Evolutionary conservation across 371 early-diverging fungal species (phyloP), one percentile per base, ranked within the genome.

Genomic region (Sporodiniella umbellata): DNA sequence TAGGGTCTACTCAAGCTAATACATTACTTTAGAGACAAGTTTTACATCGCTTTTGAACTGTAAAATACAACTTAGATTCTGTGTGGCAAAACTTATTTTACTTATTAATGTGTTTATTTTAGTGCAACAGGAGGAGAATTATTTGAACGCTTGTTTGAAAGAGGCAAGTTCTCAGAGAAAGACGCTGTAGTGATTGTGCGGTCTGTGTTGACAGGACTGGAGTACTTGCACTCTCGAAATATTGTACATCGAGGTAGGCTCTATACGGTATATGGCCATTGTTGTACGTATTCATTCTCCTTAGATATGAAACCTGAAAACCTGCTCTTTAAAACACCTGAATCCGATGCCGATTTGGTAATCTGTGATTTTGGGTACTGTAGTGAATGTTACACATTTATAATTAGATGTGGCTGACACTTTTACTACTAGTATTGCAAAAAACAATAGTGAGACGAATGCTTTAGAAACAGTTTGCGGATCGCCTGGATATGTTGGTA

Each of bases 21-120:
- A 39, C 26, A 25, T 5, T 37, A 3, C 4, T 63, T 60, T 28
- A 60, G 47, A 33, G 49, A 82, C 55, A 85, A 91, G 62, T 87
- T 89, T 61, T 93, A 92, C 59, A 56, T 96, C 8, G 93, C 95
- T 23, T 94, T 90, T 75, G 87, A 93, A 56, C 64, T 96, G 81
- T 80, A 78, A 59, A 69, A 14, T 31, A 26, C 21, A n/a, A 2
- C 1, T 15, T 1, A 22, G 17, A 30, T 40, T 28, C 22, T 3
- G 21, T 28, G n/a, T n/a, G n/a, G n/a, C n/a, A n/a, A n/a, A 10
- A 4, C 11, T 8, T 22, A 8, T 25, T 33, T 14, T 18, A 33
- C 30, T 30, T 15, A 42, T 22, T 25, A 23, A 31, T 35, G 24
- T 37, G 21, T 17, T 23, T 28, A 7, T 10, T 7, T 39, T 54